Percentiles rank a stretch among this genome's conserved stretches.
phyloP scores from a whole-genome alignment of 176 grass and related monocot species.

The Coix lacrymajobi region DNA sequence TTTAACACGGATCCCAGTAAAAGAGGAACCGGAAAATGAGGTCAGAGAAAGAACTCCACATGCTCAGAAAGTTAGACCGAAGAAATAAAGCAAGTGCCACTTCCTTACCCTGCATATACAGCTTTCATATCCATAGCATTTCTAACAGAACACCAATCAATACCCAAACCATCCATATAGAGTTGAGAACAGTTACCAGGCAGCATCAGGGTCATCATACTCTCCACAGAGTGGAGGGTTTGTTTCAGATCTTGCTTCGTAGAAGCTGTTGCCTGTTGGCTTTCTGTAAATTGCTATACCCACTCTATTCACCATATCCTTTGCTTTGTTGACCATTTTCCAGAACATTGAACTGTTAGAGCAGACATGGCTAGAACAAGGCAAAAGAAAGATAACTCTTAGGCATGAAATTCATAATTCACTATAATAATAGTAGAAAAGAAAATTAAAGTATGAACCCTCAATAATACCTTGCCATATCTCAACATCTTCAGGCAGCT shows the following conservation, averaged over 20 bases:
- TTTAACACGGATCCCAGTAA: not conserved
- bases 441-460: conserved; percentile 3
- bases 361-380: conserved; percentile 57
- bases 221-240: conserved; percentile 65
- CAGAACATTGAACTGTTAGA: conserved; percentile 85
- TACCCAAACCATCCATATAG: conserved; percentile 62
- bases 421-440: not conserved
- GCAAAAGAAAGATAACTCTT: conserved; percentile 7
- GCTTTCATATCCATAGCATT: conserved; percentile 95
- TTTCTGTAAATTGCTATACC: conserved; percentile 73
- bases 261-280: conserved; percentile 62
- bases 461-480: conserved; percentile 64
- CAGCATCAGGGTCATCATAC: conserved; percentile 72
- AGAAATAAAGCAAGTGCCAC: not conserved
- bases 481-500: conserved; percentile 55
- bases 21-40: not conserved
- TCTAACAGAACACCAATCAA: conserved; percentile 69
- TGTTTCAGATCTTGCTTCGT: conserved; percentile 41
- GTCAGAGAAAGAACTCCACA: not conserved
- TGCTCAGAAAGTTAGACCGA: not conserved
- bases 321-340: conserved; percentile 70
- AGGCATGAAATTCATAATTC: not conserved
- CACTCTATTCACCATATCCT: conserved; percentile 61
- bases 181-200: conserved; percentile 42
- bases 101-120: conserved; percentile 81